Percentiles rank a stretch among this genome's conserved stretches.
phyloP scores from a whole-genome alignment of 1,284 basidiomycete species.

The Cryptococcus sp. region DNA sequence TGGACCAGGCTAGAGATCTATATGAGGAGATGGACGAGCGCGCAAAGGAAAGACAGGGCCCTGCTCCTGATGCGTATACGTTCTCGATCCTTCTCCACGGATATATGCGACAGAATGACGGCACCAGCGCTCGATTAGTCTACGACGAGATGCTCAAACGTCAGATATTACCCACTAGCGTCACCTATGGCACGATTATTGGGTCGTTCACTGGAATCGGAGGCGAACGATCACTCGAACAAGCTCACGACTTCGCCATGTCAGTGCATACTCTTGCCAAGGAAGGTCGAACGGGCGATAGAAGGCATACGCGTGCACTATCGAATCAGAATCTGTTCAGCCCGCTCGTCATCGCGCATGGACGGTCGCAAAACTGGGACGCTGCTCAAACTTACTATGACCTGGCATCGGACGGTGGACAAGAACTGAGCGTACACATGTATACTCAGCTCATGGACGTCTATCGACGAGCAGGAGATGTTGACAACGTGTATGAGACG shows the following conservation, averaged over 20 bases:
- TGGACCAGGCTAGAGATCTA: constrained; percentile 68
- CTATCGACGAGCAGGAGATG: constrained; percentile 65
- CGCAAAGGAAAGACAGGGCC: constrained; percentile 32
- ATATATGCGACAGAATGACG: constrained; percentile 65
- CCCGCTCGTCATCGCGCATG: constrained; percentile 40
- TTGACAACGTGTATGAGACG: constrained; percentile 61
- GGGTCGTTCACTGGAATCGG: constrained; percentile 51
- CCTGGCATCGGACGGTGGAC: constrained; percentile 54
- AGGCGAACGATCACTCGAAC: constrained; percentile 30
- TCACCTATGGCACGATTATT: constrained; percentile 74
- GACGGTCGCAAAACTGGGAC: constrained; percentile 18
- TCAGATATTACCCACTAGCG: constrained; percentile 67
- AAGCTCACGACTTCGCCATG: constrained; percentile 45
- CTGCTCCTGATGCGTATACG: constrained; percentile 58
- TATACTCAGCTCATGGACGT: constrained; percentile 72
- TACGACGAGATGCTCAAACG: constrained; percentile 73
- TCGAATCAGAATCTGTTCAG: constrained; percentile 40
- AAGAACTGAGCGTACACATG: constrained; percentile 60
- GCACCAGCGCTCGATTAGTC: constrained; percentile 63
- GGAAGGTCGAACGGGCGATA: constrained; percentile 20
- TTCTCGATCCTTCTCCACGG: constrained; percentile 85
- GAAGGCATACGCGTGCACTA: constrained; percentile 20
- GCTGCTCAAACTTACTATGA: constrained; percentile 59
- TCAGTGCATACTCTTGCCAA: constrained; percentile 25
- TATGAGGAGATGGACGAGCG: constrained; percentile 66